Base-by-base conservation (phyloP, 1,284 basidiomycete species). In the Fomes fomentarius region DNA sequence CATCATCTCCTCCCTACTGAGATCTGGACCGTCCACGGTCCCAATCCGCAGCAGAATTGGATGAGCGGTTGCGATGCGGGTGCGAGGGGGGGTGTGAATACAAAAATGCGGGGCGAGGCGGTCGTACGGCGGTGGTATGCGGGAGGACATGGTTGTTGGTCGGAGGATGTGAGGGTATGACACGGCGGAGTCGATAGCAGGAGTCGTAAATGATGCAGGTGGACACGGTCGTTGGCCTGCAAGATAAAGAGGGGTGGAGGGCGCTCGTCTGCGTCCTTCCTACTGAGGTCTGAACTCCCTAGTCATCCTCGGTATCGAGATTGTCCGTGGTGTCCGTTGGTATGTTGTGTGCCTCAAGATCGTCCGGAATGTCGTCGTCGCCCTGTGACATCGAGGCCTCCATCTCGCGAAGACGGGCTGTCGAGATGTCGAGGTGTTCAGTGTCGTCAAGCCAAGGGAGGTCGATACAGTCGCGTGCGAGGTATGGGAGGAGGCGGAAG, bases 401-500 rank as follows among this genome's bases (percentile, higher is more conserved):
- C 48, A 57, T 49, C 39, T 57, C 45, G 10, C 50, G 55, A 9
- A 53, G 41, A 6, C 55, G 38, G 8, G 40, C 21, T 4, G 46
- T 57, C 7, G 47, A 37, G 38, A 57, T 37, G 47, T 57, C 51
- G 24, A 57, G 40, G 21, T 35, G 41, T 1, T 31, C 17, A 8
- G 21, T 24, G 22, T 28, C 31, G 34, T 54, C 40, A 26, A 54
- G 46, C 44, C 47, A 44, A 0, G 47, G 44, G 1, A 57, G 19
- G 21, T 41, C 22, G 33, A 58, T 52, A 11, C 1, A 10, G 5
- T 44, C 46, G 9, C 56, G 49, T 3, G 56, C 58, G 28, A 60
- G 43, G 30, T 75, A 76, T 0, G 72, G 72, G 5, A 75, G 60
- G 5, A 75, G 55, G 0, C 72, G 60, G 39, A 74, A 74, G 0